Conservation (phyloP, 352 stramenopile genomes). For the Pythium utonaiense region DNA sequence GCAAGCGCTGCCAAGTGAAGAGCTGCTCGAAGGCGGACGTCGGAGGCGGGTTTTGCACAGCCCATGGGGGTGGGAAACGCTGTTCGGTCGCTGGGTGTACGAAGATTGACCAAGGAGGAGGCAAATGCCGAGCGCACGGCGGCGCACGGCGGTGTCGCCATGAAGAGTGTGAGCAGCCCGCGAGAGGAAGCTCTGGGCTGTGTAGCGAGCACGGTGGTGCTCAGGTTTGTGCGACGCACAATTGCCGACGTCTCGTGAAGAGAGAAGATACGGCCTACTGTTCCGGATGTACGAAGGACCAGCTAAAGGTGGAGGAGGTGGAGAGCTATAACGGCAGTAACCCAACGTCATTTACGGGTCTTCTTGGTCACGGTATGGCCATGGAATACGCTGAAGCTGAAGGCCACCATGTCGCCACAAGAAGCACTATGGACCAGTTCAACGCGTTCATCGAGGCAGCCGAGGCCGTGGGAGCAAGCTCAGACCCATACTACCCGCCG, state of each 20-base stretch:
- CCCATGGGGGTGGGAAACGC: constrained; percentile 70
- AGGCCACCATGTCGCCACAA: background rate
- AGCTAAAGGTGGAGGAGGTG: constrained; percentile 1
- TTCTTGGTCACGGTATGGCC: background rate
- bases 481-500: too few species aligned
- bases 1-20: constrained; percentile 56
- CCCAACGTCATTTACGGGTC: constrained; percentile 2
- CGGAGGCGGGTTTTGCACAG: constrained; percentile 76
- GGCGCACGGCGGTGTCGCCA: constrained; percentile 56
- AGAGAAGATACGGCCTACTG: constrained; percentile 38
- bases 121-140: constrained; percentile 76
- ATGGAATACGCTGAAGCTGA: background rate
- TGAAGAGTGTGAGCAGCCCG: constrained; percentile 52
- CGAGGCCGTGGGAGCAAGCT: background rate
- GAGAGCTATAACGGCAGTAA: background rate
- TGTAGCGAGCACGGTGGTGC: constrained; percentile 67
- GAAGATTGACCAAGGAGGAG: constrained; percentile 82
- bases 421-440: constrained; percentile 14
- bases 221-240: constrained; percentile 46
- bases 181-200: constrained; percentile 48
- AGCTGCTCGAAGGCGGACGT: constrained; percentile 74
- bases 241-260: constrained; percentile 64
- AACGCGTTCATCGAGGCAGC: constrained; percentile 15
- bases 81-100: constrained; percentile 64
- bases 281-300: constrained; percentile 32